Evolutionary conservation across 768 basidiomycete genomes (phyloP), one percentile per base, ranked within the genome.

Genomic region (Inosperma sp.): DNA sequence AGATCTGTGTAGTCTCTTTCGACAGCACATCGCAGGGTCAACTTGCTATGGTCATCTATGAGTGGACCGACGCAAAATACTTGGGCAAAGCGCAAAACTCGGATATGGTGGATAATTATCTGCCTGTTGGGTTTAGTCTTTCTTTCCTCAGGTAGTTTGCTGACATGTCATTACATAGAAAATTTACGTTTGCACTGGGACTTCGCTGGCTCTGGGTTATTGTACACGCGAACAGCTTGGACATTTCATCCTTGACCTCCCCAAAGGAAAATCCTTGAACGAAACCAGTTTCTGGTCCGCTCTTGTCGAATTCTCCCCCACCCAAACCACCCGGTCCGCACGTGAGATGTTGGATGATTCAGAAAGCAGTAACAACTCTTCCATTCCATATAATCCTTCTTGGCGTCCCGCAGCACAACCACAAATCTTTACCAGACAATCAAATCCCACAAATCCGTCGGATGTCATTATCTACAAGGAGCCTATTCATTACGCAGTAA

Each of bases 31-130:
- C 93, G 3, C 74, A 83, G 59, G 95, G 95, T 30, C 89, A 95
- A 68, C 73, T 96, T 16, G 91, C 95, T 22, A 84, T 96, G 78
- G 88, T 95, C 47, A 82, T 99, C 19, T 99, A 97, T 62, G 95
- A 98, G 70, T 99, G 94, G 94, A 65, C 75, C 23, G 96, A 99
- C 62, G 83, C 84, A 46, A 69, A 75, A 39, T 93, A 89, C 63
- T 76, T 99, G 3, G 96, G 96, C 27, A 83, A 78, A 64, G 69
- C 75, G 39, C 82, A 55, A 33, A 52, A 49, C 9, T 33, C 57
- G 23, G 59, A 63, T 33, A 53, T 82, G n/a, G n/a, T n/a, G 25
- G 81, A 82, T 55, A 76, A 80, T 31, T 71, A 72, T 49, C 61
- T 85, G 43, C 87, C 86, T 56, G 86, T 93, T 67, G 80, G 83